phyloP scores from a whole-genome alignment of 805 yeast species.

The Metschnikowia cerradonensis region DNA sequence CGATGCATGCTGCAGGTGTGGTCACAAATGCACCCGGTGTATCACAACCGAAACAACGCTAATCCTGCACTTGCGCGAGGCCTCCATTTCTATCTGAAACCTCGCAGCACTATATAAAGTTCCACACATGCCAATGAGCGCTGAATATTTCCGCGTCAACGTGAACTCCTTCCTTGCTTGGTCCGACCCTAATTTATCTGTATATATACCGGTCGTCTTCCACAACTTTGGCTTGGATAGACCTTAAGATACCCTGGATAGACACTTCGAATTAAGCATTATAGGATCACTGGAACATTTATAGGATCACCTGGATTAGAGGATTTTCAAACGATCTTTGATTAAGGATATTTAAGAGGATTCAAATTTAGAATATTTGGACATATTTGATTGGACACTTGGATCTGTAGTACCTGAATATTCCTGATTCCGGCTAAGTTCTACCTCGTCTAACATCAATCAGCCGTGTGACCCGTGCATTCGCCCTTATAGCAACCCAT shows the following conservation, averaged over 20 bases:
- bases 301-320: too few species aligned
- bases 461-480: not conserved
- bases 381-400: not conserved
- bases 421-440: too few species aligned
- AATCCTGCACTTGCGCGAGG: not conserved
- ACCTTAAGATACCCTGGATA: not conserved
- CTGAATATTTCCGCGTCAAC: not conserved
- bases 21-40: constrained; percentile 2
- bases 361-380: too few species aligned
- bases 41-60: not conserved
- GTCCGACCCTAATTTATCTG: not conserved
- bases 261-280: not conserved
- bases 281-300: too few species aligned
- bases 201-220: not conserved
- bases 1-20: not conserved
- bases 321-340: too few species aligned
- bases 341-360: too few species aligned
- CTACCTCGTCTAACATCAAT: not conserved
- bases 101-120: constrained; percentile 3
- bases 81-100: constrained; percentile 4
- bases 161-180: not conserved
- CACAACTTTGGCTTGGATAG: not conserved
- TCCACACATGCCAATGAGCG: constrained; percentile 1
- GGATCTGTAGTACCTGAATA: not conserved
- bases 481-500: not conserved